Evolutionary conservation across 768 basidiomycete genomes (phyloP), one percentile per base, ranked within the genome.

Genomic region (Naganishia vaughanmartiniae): DNA sequence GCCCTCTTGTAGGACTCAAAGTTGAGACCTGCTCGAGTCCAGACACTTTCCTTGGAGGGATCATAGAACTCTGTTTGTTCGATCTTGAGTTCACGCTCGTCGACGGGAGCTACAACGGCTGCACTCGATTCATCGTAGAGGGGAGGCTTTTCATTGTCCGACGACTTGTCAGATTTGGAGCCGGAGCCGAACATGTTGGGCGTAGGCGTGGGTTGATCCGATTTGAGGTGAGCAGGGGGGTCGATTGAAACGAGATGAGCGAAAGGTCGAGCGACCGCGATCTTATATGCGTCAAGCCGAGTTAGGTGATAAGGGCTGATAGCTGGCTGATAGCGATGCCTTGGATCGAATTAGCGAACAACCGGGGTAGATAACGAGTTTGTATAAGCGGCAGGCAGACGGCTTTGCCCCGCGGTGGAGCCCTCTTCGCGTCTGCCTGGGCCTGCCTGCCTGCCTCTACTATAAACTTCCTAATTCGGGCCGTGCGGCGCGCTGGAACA

Each of bases 1-100:
- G 82, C 82, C 30, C 78, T 77, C 74, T 82, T 82, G 79, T 80
- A 82, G 21, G 76, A 77, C 72, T 83, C 82, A n/a, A 71, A 67
- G 70, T 70, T 81, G 67, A 82, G 65, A 31, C 82, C 82, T 11
- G 78, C 69, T 0, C 81, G 72, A 0, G 81, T 83, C 72, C 69
- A 69, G 51, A 74, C 34, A 14, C 66, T 74, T 73, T 82, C 82
- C 69, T 79, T 72, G 31, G 70, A 71, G 14, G 81, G 81, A 69
- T 82, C 81, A 71, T 82, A 82, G 67, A 74, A 33, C 21, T 70
- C 69, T 30, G 60, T 15, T 24, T 39, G 56, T 51, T 69, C 72
- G 6, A 45, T 56, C 24, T 31, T 31, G 69, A 65, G 54, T 11
- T 70, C 69, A 14, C 60, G 60, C n/a, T 70, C 69, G 60, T 65